phyloP scores from a whole-genome alignment of 177 flowering plant genomes.

The Vitis hybrid region DNA sequence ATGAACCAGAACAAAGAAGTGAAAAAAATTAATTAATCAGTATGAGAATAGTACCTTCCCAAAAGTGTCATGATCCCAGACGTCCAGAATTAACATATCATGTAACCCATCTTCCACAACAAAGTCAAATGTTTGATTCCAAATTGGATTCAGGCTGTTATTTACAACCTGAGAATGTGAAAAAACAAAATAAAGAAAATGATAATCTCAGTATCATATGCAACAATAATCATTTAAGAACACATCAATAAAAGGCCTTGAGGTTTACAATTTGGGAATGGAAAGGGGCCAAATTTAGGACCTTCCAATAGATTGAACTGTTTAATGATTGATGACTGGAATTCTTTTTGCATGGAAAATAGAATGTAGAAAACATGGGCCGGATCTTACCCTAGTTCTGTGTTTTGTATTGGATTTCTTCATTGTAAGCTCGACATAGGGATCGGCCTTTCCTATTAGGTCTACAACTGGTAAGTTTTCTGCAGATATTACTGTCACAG shows the following conservation, averaged over 20 bases:
- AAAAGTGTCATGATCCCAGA: slow-evolving; percentile 95
- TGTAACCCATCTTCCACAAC: slow-evolving; percentile 96
- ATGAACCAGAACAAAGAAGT: too few relatives aligned
- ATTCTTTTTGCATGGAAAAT: background rate
- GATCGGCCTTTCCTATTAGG: slow-evolving; percentile 95
- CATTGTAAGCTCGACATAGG: slow-evolving; percentile 69
- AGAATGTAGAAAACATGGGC: background rate
- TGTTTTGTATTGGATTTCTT: slow-evolving; percentile 64
- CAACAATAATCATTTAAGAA: background rate
- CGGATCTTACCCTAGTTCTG: slow-evolving; percentile 71
- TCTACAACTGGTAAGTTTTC: slow-evolving; percentile 85
- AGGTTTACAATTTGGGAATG: background rate
- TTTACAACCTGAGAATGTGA: slow-evolving; percentile 64
- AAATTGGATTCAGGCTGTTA: slow-evolving; percentile 77
- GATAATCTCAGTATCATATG: background rate
- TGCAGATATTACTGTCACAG: slow-evolving; percentile 88
- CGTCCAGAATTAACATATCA: slow-evolving; percentile 83
- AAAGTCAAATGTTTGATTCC: slow-evolving; percentile 99
- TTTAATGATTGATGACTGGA: too few relatives aligned
- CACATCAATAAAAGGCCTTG: background rate
- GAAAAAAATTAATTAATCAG: too few relatives aligned
- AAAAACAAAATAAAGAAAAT: background rate
- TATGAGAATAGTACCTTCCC: slow-evolving; percentile 56
- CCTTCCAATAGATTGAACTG: too few relatives aligned
- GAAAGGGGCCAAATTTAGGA: background rate